Evolutionary conservation across 805 yeast species (phyloP).

Genomic region (Diddensiella santjacobensis): DNA sequence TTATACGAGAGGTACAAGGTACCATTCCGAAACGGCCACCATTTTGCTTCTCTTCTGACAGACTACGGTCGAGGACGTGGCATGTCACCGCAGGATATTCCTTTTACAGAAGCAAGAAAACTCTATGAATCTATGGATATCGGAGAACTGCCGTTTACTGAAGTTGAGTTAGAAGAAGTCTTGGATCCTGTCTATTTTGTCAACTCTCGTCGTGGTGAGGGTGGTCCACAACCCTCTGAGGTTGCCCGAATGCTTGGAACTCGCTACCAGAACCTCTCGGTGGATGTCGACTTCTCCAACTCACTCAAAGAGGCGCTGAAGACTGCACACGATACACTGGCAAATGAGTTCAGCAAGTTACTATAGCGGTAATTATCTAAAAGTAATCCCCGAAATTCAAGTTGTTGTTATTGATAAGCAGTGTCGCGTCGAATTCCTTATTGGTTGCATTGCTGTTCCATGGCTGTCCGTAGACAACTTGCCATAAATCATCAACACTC

Average conservation of each 20-base stretch:
- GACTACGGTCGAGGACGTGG: constrained; percentile 13
- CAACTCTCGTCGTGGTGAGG: constrained; percentile 12
- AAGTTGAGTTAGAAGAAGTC: constrained; percentile 9
- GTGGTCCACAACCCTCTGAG: constrained; percentile 15
- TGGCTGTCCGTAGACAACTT: constrained; percentile 1
- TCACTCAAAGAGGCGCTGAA: not conserved
- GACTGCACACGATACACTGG: not conserved
- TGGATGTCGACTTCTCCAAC: not conserved
- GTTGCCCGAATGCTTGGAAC: constrained; percentile 8
- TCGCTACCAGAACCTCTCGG: not conserved
- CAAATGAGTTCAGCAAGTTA: not conserved
- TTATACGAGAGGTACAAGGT: constrained; percentile 12
- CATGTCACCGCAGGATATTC: constrained; percentile 10
- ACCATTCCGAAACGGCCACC: constrained; percentile 16
- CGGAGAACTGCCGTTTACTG: constrained; percentile 8
- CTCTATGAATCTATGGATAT: constrained; percentile 6
- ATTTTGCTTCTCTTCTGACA: constrained; percentile 15
- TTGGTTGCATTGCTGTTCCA: not conserved
- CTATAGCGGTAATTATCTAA: not conserved
- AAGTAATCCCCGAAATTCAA: not conserved
- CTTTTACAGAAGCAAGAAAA: constrained; percentile 6
- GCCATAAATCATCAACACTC: constrained; percentile 5
- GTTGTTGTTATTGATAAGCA: not conserved
- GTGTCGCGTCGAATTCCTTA: not conserved
- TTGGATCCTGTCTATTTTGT: constrained; percentile 13